These are phyloP conservation scores for Acanthamoeba quina DNA, from an alignment of 208 protist species.

Conservation along the genomic window DNA sequence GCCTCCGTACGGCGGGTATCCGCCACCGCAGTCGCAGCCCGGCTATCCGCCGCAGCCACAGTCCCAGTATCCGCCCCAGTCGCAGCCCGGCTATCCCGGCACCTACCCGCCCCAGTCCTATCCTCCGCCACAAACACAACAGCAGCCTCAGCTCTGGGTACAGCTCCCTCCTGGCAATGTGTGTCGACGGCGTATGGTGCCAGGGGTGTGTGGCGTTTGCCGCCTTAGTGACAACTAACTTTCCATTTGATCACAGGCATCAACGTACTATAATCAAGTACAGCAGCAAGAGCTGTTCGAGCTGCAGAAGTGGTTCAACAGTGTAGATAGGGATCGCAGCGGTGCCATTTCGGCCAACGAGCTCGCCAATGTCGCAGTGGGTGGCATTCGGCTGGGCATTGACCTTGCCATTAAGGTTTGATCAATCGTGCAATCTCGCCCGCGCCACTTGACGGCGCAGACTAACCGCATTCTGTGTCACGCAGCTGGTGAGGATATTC, in stretches of 20 bases:
- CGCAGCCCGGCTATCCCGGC: slow-evolving; percentile 28
- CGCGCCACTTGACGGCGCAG: background rate
- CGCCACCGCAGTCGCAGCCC: background rate
- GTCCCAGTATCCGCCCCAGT: slow-evolving; percentile 23
- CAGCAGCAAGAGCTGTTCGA: slow-evolving; percentile 57
- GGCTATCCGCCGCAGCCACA: slow-evolving; percentile 15
- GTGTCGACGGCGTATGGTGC: too few relatives aligned
- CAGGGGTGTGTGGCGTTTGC: too few relatives aligned
- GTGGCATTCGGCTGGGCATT: slow-evolving; percentile 66
- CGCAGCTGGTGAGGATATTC: slow-evolving; percentile 65
- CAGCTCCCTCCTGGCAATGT: background rate
- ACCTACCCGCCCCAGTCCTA: slow-evolving; percentile 1
- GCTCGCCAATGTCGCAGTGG: slow-evolving; percentile 67
- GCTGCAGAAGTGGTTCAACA: slow-evolving; percentile 73
- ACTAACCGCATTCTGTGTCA: too few relatives aligned
- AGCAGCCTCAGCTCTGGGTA: slow-evolving; percentile 30
- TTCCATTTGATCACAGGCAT: background rate
- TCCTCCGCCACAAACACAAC: background rate
- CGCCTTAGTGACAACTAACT: too few relatives aligned
- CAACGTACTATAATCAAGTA: slow-evolving; percentile 6
- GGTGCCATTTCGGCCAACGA: slow-evolving; percentile 58
- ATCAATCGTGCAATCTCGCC: background rate
- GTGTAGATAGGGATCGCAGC: slow-evolving; percentile 45
- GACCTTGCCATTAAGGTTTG: slow-evolving; percentile 51
- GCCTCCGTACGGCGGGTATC: background rate